phyloP scores from a whole-genome alignment of 202 grass and related monocot species.

The Dendrocalamus latiflorus region DNA sequence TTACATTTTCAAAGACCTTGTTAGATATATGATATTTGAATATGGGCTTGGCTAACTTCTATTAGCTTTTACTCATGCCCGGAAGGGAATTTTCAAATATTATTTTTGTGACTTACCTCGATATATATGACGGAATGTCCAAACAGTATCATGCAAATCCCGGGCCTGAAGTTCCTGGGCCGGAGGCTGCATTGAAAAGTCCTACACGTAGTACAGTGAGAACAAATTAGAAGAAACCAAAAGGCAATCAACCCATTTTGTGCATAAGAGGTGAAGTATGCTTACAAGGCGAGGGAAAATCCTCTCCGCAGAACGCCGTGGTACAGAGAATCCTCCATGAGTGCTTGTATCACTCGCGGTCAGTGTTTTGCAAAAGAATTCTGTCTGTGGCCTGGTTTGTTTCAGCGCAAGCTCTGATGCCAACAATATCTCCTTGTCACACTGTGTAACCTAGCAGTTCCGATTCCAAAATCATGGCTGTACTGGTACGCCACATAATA shows the following conservation, averaged over 20 bases:
- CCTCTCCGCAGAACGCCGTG: conserved; percentile 73
- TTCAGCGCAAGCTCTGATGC: conserved; percentile 76
- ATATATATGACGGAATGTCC: conserved; percentile 90
- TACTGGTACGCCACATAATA: conserved; percentile 12
- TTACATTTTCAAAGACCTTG: neutral
- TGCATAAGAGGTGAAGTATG: conserved; percentile 5
- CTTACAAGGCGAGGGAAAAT: conserved; percentile 76
- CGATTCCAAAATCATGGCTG: conserved; percentile 14
- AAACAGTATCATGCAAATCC: conserved; percentile 68
- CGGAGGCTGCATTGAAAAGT: conserved; percentile 80
- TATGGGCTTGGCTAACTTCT: conserved; percentile 11
- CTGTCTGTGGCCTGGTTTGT: conserved; percentile 57
- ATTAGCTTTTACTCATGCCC: conserved; percentile 15
- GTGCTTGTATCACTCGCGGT: conserved; percentile 93
- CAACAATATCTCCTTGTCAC: conserved; percentile 71
- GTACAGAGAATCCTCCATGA: conserved; percentile 90
- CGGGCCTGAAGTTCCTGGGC: conserved; percentile 77
- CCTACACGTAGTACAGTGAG: conserved; percentile 34
- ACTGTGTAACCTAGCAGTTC: conserved; percentile 45
- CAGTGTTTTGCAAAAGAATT: conserved; percentile 92
- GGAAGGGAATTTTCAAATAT: neutral
- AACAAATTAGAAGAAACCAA: conserved; percentile 17
- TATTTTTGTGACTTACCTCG: conserved; percentile 42
- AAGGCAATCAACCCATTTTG: neutral
- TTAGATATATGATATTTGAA: neutral